phyloP scores from a whole-genome alignment of 495 filamentous ascomycete species.

The Penicillium fimorum region DNA sequence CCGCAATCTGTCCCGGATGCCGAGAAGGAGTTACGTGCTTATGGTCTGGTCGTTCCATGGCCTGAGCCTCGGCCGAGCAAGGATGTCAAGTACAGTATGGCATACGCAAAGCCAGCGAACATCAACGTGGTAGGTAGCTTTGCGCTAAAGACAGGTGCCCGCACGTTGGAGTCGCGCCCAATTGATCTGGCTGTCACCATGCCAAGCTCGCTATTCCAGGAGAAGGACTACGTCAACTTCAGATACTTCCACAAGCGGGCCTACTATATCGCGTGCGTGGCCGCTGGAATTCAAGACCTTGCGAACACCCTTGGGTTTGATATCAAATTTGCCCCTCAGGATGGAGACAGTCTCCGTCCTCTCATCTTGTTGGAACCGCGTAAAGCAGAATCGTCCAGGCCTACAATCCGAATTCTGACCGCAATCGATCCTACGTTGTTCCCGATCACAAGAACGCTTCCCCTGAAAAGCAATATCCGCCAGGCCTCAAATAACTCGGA shows the following conservation, averaged over 20 bases:
- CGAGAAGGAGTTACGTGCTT: slow-evolving; percentile 60
- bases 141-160: slow-evolving; percentile 69
- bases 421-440: slow-evolving; percentile 67
- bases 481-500: slow-evolving; percentile 33
- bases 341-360: slow-evolving; percentile 78
- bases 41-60: slow-evolving; percentile 73
- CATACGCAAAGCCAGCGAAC: slow-evolving; percentile 70
- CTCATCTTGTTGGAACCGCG: slow-evolving; percentile 57
- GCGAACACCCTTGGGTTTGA: slow-evolving; percentile 49
- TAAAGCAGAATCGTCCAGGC: slow-evolving; percentile 1
- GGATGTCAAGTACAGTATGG: slow-evolving; percentile 75
- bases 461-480: slow-evolving; percentile 70
- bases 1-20: slow-evolving; percentile 63
- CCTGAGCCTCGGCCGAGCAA: slow-evolving; percentile 70
- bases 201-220: slow-evolving; percentile 76
- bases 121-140: slow-evolving; percentile 91
- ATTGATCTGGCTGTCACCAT: slow-evolving; percentile 87
- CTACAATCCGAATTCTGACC: slow-evolving; percentile 63
- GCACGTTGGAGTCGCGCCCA: slow-evolving; percentile 51
- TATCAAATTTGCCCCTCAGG: slow-evolving; percentile 62
- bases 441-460: slow-evolving; percentile 61
- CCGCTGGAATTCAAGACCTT: slow-evolving; percentile 61
- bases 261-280: slow-evolving; percentile 82
- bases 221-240: slow-evolving; percentile 91
- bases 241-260: slow-evolving; percentile 94